phyloP scores from a whole-genome alignment of 345 rosid genomes.

The Ceriops tagal region DNA sequence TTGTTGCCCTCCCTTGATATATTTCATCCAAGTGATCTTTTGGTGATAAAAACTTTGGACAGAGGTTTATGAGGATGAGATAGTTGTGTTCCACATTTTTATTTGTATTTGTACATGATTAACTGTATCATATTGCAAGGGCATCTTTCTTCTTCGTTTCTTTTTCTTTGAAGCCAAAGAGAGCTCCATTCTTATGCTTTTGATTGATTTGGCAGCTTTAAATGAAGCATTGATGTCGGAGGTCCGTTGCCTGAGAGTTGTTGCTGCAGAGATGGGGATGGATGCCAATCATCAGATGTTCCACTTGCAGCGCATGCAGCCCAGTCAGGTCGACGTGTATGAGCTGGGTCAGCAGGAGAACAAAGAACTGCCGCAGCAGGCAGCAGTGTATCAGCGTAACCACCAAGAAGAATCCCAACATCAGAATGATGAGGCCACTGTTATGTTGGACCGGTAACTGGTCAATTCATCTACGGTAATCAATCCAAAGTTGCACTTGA shows the following conservation, averaged over 20 bases:
- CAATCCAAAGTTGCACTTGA: no score
- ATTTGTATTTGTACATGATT: no score
- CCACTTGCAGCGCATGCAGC: constrained; percentile 24
- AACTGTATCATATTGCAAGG: no score
- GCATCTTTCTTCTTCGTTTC: not conserved
- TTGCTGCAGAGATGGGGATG: constrained; percentile 30
- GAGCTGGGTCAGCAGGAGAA: constrained; percentile 30
- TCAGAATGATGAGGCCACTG: constrained; percentile 17
- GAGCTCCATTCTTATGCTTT: not conserved
- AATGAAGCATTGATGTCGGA: constrained; percentile 51
- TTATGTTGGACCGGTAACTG: no score
- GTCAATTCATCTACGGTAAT: no score
- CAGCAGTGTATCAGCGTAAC: not conserved
- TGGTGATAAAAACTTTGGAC: no score
- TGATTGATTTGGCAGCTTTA: constrained; percentile 36
- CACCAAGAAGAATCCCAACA: constrained; percentile 3
- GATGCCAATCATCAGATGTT: constrained; percentile 26
- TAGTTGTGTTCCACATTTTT: no score
- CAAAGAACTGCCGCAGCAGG: constrained; percentile 21
- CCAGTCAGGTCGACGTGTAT: constrained; percentile 20
- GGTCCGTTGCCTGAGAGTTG: constrained; percentile 43
- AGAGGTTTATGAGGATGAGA: no score
- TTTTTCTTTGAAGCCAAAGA: not conserved
- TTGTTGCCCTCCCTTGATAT: no score
- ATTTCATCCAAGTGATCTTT: no score